These are phyloP conservation scores for Musa balbisiana DNA, from an alignment of 202 grass and related monocot species.

Conservation along the genomic window DNA sequence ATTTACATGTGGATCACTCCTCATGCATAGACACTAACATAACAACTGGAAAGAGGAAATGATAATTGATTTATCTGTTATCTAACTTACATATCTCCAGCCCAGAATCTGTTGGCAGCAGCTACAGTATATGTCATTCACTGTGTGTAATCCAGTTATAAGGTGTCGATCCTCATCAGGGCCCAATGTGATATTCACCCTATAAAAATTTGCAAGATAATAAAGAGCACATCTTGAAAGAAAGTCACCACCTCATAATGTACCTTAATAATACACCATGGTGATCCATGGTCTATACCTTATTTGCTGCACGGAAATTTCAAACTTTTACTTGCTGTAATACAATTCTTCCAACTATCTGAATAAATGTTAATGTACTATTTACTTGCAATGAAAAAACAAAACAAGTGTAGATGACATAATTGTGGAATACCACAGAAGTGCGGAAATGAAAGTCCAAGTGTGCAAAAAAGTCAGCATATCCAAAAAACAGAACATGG, in stretches of 20 bases:
- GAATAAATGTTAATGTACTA: neutral
- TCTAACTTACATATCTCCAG: conserved; percentile 85
- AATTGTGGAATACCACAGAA: neutral
- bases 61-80: neutral
- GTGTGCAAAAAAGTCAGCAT: neutral
- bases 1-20: neutral
- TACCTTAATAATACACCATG: neutral
- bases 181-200: conserved; percentile 78
- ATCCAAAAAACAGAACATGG: neutral
- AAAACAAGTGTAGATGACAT: neutral
- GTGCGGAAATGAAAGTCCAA: neutral
- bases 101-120: conserved; percentile 72
- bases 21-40: neutral
- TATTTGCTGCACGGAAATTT: neutral
- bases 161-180: conserved; percentile 75
- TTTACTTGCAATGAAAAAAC: neutral
- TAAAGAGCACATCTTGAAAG: neutral
- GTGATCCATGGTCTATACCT: neutral
- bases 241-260: conserved; percentile 5
- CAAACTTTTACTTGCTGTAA: neutral
- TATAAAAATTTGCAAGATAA: conserved; percentile 28
- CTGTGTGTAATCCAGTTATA: conserved; percentile 71
- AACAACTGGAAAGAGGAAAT: neutral
- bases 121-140: conserved; percentile 85
- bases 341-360: neutral